Conservation (phyloP, 768 basidiomycete species). For the Boletus fagicola region DNA sequence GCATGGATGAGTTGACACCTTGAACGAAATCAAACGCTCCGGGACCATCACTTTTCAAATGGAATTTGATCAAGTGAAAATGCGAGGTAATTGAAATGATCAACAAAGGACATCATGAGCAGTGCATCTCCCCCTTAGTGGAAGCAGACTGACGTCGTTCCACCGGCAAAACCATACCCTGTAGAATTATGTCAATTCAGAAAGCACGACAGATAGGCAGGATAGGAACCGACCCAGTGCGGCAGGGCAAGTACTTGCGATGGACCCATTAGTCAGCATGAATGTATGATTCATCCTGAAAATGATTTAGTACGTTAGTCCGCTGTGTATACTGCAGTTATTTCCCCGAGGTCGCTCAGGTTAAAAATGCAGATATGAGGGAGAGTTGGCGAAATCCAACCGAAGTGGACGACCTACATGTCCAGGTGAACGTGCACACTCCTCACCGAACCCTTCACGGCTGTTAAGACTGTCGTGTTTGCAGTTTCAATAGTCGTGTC, state of each 20-base stretch:
- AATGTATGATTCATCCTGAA: constrained; percentile 64
- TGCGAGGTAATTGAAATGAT: not conserved
- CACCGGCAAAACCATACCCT: constrained; percentile 78
- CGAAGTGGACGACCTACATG: constrained; percentile 48
- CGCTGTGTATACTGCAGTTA: not conserved
- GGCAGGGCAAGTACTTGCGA: constrained; percentile 70
- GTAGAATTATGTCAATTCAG: not conserved
- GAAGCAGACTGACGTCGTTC: constrained; percentile 63
- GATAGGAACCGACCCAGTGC: constrained; percentile 56
- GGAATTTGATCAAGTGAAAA: not conserved
- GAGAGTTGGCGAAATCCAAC: not conserved
- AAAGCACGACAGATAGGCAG: not conserved
- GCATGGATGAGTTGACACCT: constrained; percentile 59
- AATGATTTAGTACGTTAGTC: not conserved
- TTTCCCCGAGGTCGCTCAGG: not conserved
- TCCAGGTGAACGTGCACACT: constrained; percentile 69
- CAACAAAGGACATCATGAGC: not conserved
- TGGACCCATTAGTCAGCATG: constrained; percentile 61
- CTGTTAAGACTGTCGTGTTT: constrained; percentile 32
- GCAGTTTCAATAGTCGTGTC: constrained; percentile 20
- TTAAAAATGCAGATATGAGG: not conserved
- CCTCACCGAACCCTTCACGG: constrained; percentile 59
- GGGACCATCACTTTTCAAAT: constrained; percentile 54
- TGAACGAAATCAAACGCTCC: constrained; percentile 78
- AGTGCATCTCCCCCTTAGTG: not conserved